phyloP scores from a whole-genome alignment of 306 rosid genomes.

The Begonia loranthoides region DNA sequence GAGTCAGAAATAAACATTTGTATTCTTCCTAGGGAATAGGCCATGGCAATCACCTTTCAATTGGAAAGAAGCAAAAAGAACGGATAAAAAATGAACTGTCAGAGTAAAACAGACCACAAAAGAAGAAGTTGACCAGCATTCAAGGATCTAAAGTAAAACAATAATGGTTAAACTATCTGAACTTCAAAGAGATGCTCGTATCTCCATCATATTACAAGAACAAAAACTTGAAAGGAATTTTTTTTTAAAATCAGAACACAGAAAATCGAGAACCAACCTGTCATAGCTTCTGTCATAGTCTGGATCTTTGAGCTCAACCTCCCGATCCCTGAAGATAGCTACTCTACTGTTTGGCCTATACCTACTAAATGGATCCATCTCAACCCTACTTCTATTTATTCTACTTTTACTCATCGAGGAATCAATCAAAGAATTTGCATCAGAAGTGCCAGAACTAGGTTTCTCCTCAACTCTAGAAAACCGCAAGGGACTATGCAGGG shows the following conservation, averaged over 20 bases:
- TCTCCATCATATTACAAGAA: too few relatives aligned
- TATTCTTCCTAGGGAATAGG: too few relatives aligned
- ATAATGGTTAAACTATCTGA: too few relatives aligned
- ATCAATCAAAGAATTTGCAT: conserved; percentile 43
- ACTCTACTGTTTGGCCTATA: conserved; percentile 66
- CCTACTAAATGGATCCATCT: conserved; percentile 70
- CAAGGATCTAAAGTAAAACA: too few relatives aligned
- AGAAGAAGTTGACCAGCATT: too few relatives aligned
- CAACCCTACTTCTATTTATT: conserved; percentile 67
- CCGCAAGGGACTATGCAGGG: conserved; percentile 37
- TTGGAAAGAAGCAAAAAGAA: too few relatives aligned
- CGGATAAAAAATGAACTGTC: too few relatives aligned
- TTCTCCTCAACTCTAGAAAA: conserved; percentile 54
- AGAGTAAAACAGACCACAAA: not conserved
- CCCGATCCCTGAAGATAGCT: conserved; percentile 93
- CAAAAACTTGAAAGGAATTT: too few relatives aligned
- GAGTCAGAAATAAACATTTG: not conserved
- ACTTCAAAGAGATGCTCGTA: too few relatives aligned
- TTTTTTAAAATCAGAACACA: too few relatives aligned
- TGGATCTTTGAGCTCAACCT: conserved; percentile 87
- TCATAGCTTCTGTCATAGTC: conserved; percentile 90
- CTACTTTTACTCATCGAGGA: conserved; percentile 48
- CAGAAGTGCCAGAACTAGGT: conserved; percentile 28
- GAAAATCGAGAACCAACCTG: conserved; percentile 26
- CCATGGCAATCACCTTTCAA: too few relatives aligned